Percentiles rank a stretch among this genome's conserved stretches.
phyloP scores from a whole-genome alignment of 2,329 filamentous ascomycete species.

The Calonectria fujianensis region DNA sequence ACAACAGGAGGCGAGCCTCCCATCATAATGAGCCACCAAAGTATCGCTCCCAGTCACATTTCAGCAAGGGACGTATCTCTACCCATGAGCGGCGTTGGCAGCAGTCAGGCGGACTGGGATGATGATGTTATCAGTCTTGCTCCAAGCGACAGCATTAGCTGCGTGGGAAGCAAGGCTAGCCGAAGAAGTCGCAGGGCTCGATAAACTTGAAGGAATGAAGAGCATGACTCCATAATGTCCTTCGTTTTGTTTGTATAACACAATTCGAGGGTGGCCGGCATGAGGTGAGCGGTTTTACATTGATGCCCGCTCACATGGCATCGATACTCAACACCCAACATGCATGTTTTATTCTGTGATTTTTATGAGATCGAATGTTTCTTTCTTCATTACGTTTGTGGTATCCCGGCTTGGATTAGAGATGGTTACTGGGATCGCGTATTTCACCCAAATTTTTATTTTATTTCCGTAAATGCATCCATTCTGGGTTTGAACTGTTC shows the following conservation, averaged over 20 bases:
- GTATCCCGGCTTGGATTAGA: not conserved
- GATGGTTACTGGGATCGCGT: not conserved
- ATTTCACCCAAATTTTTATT: not conserved
- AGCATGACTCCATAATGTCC: not conserved
- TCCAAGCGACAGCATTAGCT: constrained; percentile 78
- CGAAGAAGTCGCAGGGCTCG: constrained; percentile 53
- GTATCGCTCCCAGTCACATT: constrained; percentile 52
- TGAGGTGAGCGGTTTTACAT: not conserved
- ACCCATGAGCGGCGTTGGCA: constrained; percentile 64
- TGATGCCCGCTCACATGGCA: not conserved
- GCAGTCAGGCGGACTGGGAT: constrained; percentile 64
- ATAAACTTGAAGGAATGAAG: constrained; percentile 36
- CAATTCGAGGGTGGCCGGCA: not conserved
- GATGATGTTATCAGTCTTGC: constrained; percentile 73
- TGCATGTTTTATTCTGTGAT: not conserved
- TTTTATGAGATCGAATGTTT: not conserved
- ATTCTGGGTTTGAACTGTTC: not conserved
- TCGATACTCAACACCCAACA: not conserved
- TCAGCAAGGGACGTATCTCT: constrained; percentile 62
- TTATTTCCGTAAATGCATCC: not conserved
- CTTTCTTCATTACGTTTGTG: constrained; percentile 13
- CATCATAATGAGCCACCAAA: constrained; percentile 48
- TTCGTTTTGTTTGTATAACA: not conserved
- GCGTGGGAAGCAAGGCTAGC: constrained; percentile 67
- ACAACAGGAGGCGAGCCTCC: constrained; percentile 44